phyloP scores from a whole-genome alignment of 305 asterid species.

The Striga hermonthica region DNA sequence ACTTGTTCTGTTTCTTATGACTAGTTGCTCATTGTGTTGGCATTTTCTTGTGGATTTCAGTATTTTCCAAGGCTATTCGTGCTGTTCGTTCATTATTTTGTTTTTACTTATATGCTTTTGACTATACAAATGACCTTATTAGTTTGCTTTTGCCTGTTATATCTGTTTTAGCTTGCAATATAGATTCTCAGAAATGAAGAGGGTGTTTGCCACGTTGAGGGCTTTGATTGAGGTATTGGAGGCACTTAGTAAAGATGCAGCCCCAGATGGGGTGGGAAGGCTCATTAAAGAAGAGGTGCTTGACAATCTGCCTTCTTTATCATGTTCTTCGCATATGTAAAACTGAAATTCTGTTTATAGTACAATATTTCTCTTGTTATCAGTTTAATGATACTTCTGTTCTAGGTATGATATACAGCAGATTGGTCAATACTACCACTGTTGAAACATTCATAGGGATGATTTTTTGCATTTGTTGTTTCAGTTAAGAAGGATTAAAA shows the following conservation, averaged over 20 bases:
- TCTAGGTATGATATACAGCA: slow-evolving; percentile 1
- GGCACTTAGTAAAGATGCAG: slow-evolving; percentile 70
- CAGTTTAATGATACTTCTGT: slow-evolving; percentile 17
- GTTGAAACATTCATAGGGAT: slow-evolving; percentile 27
- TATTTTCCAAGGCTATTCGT: slow-evolving; percentile 15
- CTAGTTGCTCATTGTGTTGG: slow-evolving; percentile 3
- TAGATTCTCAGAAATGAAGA: slow-evolving; percentile 68
- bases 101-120: slow-evolving; percentile 22
- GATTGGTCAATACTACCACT: slow-evolving; percentile 15
- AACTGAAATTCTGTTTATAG: slow-evolving; percentile 22
- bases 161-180: slow-evolving; percentile 52
- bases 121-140: slow-evolving; percentile 26
- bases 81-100: slow-evolving; percentile 24
- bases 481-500: slow-evolving; percentile 83
- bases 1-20: too few relatives aligned
- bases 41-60: slow-evolving; percentile 11
- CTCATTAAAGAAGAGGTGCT: slow-evolving; percentile 81
- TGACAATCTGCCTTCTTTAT: slow-evolving; percentile 13
- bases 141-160: slow-evolving; percentile 26
- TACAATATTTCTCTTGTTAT: slow-evolving; percentile 19
- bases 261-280: slow-evolving; percentile 74
- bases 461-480: slow-evolving; percentile 33
- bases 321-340: slow-evolving; percentile 24
- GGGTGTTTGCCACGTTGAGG: slow-evolving; percentile 77
- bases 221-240: slow-evolving; percentile 98